Evolutionary conservation across 2,329 filamentous ascomycete genomes (phyloP).

Genomic region (Colletotrichum tropicale): DNA sequence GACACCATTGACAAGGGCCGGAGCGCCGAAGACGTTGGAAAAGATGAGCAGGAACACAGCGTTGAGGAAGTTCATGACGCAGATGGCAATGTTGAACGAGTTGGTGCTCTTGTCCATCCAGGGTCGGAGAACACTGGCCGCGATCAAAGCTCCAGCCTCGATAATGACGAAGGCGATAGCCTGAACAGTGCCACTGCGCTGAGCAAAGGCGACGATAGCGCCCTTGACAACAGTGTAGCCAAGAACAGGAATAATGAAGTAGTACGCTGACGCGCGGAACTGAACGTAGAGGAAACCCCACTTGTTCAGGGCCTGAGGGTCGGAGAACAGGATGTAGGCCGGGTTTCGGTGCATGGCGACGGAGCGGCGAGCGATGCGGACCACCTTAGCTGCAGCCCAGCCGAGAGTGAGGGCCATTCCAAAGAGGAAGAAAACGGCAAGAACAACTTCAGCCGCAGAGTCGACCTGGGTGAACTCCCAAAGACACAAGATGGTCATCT

Average conservation of each 20-base stretch:
- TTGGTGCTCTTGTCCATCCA: slow-evolving; percentile 99
- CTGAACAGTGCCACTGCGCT: slow-evolving; percentile 73
- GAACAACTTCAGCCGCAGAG: slow-evolving; percentile 82
- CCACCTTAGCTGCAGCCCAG: slow-evolving; percentile 91
- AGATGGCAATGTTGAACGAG: slow-evolving; percentile 93
- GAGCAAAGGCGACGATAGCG: slow-evolving; percentile 85
- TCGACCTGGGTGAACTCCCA: slow-evolving; percentile 92
- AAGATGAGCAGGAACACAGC: slow-evolving; percentile 89
- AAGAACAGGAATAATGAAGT: slow-evolving; percentile 85
- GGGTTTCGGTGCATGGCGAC: slow-evolving; percentile 94
- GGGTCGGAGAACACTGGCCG: slow-evolving; percentile 79
- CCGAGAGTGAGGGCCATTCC: slow-evolving; percentile 77
- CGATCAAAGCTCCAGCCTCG: slow-evolving; percentile 79
- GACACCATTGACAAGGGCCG: slow-evolving; percentile 81
- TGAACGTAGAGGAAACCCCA: slow-evolving; percentile 98
- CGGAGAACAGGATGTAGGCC: slow-evolving; percentile 95
- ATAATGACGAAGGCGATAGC: slow-evolving; percentile 84
- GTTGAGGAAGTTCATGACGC: slow-evolving; percentile 88
- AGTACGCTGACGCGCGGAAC: slow-evolving; percentile 94
- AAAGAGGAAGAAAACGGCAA: slow-evolving; percentile 88
- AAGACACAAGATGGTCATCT: slow-evolving; percentile 87
- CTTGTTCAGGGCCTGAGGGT: slow-evolving; percentile 92
- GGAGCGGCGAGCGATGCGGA: slow-evolving; percentile 85
- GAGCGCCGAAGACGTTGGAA: slow-evolving; percentile 84
- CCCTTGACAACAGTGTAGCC: slow-evolving; percentile 84